Evolutionary conservation across 345 rosid genomes (phyloP), one percentile per base, ranked within the genome.

Genomic region (Cardamine chenopodiifolia): DNA sequence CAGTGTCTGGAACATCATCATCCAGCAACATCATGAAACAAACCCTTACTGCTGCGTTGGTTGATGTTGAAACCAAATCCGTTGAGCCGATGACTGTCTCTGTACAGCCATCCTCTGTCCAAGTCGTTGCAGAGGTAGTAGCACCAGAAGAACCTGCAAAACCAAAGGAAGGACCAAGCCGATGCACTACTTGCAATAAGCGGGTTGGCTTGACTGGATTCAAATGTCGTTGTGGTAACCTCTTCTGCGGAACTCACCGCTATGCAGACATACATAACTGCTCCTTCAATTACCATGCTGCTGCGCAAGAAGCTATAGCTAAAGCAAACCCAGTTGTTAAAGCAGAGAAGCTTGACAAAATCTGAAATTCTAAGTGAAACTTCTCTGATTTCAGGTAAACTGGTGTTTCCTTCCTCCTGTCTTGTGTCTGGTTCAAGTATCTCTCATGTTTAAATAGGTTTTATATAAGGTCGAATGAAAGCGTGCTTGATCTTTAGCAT

Each of bases 281-380:
- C 70, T 85, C 85, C 37, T 93, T 89, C 57, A 89, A 92, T 66
- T 93, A 90, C 75, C 88, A 84, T 39, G 84, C 85, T 69, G 88
- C 91, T 79, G 97, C 86, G 2, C 90, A 87, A 69, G 91, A 87
- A 65, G 96, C 97, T 2, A 93, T 90, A 66, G 91, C 97, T 15
- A 89, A 83, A 80, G 91, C 97, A 64, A 93, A 92, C 78, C 98
- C 98, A 4, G 80, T 90, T 72, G 85, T 93, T 77, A 93, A 86
- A 78, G 95, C 97, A 49, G 95, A 90, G 81, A 93, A 93, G 88
- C 98, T 93, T 5, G 91, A 92, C 73, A 92, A 92, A 78, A 88
- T 92, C 75, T 92, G 74, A 76, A 63, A 12, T 29, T 18, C 6
- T 6, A 59, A 39, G 19, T 4, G 10, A 62, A 62, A 42, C 4